These are phyloP conservation scores for Leccinellum luteum DNA, from an alignment of 768 basidiomycete species.

Conservation along the genomic window DNA sequence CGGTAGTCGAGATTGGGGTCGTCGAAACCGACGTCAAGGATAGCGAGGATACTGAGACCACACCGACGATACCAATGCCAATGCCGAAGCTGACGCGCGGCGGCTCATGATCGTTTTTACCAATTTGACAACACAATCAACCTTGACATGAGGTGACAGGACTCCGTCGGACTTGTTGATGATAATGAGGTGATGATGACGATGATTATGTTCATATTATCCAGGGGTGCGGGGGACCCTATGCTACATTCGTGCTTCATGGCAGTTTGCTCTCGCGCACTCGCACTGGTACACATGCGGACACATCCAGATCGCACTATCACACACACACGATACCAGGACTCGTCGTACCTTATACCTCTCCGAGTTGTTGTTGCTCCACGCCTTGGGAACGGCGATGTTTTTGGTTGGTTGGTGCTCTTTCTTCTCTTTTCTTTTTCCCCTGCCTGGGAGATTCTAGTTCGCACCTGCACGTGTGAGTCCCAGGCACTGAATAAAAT, in stretches of 20 bases:
- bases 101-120: not conserved
- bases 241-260: not conserved
- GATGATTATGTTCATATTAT: not conserved
- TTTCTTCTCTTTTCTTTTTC: not conserved
- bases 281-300: not conserved
- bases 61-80: not conserved
- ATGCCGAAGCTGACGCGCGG: not conserved
- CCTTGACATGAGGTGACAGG: not conserved
- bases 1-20: constrained; percentile 35
- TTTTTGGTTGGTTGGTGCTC: not conserved
- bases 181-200: not conserved
- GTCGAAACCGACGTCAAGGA: constrained; percentile 16
- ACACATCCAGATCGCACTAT: not conserved
- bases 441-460: not conserved
- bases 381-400: not conserved
- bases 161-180: not conserved
- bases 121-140: not conserved
- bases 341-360: not conserved
- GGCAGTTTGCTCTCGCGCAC: not conserved
- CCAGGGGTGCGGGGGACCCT: not conserved
- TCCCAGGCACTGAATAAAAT: not conserved
- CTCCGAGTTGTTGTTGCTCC: not conserved
- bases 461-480: not conserved
- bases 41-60: not conserved
- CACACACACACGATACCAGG: not conserved